A percentile compares a stretch with the other conserved stretches of the same genome.
phyloP scores from a whole-genome alignment of 1,284 basidiomycete species.

The Boletus austroedulis region DNA sequence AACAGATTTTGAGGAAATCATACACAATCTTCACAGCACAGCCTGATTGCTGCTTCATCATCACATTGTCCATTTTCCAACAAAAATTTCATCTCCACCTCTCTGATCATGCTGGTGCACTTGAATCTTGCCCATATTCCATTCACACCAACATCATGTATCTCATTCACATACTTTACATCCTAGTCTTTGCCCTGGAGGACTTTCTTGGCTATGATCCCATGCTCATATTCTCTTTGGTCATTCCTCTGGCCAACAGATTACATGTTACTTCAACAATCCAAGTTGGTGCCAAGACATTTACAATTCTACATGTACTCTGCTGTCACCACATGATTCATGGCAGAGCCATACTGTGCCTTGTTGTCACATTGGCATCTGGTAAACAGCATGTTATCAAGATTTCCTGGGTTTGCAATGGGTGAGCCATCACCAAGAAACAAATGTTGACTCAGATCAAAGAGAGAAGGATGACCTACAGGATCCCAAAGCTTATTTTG shows the following conservation, averaged over 20 bases:
- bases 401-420: no score
- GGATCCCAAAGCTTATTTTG: no score
- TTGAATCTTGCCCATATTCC: not conserved
- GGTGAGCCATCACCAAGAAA: no score
- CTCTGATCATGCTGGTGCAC: not conserved
- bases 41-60: not conserved
- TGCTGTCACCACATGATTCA: not conserved
- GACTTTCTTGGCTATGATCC: not conserved
- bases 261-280: no score
- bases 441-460: no score
- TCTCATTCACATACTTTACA: not conserved
- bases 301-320: not conserved
- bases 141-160: not conserved
- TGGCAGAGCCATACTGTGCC: not conserved
- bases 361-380: no score
- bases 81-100: not conserved
- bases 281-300: not conserved
- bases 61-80: not conserved
- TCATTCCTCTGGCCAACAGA: not conserved
- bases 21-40: not conserved
- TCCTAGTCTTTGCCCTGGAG: not conserved
- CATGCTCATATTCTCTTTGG: not conserved
- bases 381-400: no score
- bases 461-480: no score
- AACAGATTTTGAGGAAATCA: not conserved